Conservation (phyloP, 306 rosid species). For the Crotalaria pallida region DNA sequence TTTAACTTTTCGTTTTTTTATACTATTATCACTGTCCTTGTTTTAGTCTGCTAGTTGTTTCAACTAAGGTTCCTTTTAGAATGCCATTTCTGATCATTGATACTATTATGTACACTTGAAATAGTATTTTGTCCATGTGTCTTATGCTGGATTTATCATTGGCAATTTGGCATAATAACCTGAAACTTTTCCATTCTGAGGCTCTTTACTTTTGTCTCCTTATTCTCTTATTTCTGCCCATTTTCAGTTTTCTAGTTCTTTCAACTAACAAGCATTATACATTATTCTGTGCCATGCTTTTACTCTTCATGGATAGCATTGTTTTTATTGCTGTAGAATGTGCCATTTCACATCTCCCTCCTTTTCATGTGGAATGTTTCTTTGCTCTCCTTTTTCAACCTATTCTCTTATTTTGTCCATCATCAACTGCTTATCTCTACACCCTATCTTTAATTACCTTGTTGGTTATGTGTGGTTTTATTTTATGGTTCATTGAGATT, state of each 20-base stretch:
- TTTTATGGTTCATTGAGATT: neutral
- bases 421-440: neutral
- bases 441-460: neutral
- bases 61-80: neutral
- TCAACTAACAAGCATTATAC: neutral
- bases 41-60: constrained; percentile 11
- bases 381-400: neutral
- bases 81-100: neutral
- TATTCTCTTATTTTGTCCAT: neutral
- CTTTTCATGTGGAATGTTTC: neutral
- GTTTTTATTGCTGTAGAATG: neutral
- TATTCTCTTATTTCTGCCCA: neutral
- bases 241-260: neutral
- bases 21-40: neutral
- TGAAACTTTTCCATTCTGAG: neutral
- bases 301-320: too few species aligned
- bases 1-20: neutral
- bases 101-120: neutral
- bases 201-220: neutral
- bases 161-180: neutral
- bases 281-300: too few species aligned
- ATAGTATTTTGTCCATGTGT: neutral
- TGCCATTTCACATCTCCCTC: neutral
- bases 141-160: neutral
- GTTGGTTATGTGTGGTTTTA: neutral